A percentile compares a stretch with the other conserved stretches of the same genome.
phyloP scores from a whole-genome alignment of 148 eudicot genomes.

The Spergularia marina region DNA sequence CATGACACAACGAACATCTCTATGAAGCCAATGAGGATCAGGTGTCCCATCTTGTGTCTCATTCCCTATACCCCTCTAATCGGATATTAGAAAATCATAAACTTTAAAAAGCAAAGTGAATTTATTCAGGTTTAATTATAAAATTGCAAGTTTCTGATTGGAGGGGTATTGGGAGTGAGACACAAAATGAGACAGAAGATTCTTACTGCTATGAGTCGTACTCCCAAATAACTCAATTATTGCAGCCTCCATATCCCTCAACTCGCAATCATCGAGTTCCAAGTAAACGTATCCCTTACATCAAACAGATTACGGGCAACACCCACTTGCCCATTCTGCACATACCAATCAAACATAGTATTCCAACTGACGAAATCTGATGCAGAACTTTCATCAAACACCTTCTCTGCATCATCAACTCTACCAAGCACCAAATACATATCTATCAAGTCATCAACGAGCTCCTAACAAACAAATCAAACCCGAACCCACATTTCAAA shows the following conservation, averaged over 20 bases:
- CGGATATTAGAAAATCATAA: no score
- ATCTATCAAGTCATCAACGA: slow-evolving; percentile 19
- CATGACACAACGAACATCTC: slow-evolving; percentile 48
- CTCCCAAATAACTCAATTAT: slow-evolving; percentile 39
- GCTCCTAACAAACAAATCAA: slow-evolving; percentile 44
- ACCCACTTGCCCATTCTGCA: slow-evolving; percentile 42
- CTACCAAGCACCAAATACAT: slow-evolving; percentile 40
- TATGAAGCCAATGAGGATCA: slow-evolving; percentile 18
- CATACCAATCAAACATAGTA: slow-evolving; percentile 57
- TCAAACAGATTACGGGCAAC: slow-evolving; percentile 39
- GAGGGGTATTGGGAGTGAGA: no score
- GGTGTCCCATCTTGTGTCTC: no score
- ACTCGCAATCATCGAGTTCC: slow-evolving; percentile 50
- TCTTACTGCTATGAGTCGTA: slow-evolving; percentile 27
- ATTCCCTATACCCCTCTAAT: no score
- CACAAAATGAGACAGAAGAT: no score
- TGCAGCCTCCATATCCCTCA: slow-evolving; percentile 34
- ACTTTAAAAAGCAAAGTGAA: no score
- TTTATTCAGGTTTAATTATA: no score
- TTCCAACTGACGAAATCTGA: slow-evolving; percentile 59
- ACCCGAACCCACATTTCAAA: slow-evolving; percentile 40
- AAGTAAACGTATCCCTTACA: slow-evolving; percentile 48
- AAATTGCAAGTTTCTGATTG: no score
- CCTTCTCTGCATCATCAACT: slow-evolving; percentile 37
- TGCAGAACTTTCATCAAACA: slow-evolving; percentile 43